Base-by-base conservation (phyloP, 345 rosid species). In the Citrus reticulata region DNA sequence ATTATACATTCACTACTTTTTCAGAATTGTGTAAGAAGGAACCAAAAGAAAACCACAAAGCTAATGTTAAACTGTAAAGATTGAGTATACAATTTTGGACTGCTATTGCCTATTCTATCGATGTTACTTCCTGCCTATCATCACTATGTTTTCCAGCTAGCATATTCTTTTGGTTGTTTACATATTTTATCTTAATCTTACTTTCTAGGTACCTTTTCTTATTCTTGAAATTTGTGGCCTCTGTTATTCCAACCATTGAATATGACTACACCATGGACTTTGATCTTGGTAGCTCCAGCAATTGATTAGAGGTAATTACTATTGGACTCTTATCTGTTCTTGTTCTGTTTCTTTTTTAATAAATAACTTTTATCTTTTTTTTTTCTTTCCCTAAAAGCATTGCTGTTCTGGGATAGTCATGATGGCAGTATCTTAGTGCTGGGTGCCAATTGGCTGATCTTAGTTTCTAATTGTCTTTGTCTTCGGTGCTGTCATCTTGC, bases 261-360 rank as follows among this genome's bases (percentile, higher is more conserved):
- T 94, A 93, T 73, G 97, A 94, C 81, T 94, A 93, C 83, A 94
- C 97, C 25, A 91, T 95, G 97, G 97, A 93, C 88, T 95, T 93
- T 65, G 97, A 95, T 86, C 95, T 95, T 68, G 98, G 98, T 71
- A 89, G 97, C 89, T 88, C 95, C 78, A 90, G 95, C 93, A 78
- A 42, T 77, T 91, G 85, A 89, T 77, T 17, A 30, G 64, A 83
- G 82, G 85, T 83, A 83, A 49, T 75, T 67, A 42, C 8, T 40
- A 57, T 19, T 1, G 39, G n/a, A 27, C 25, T 30, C 17, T 58
- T 19, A 40, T 72, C 32, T 27, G 30, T 65, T 65, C 17, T 37
- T 46, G 1, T 46, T 46, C 51, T 46, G 51, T 46, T 46, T 46
- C 16, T 46, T 3, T 46, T 46, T 46, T 11, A 10, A 42, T 42